phyloP scores from a whole-genome alignment of 768 basidiomycete species.

The Lactarius sanguifluus region DNA sequence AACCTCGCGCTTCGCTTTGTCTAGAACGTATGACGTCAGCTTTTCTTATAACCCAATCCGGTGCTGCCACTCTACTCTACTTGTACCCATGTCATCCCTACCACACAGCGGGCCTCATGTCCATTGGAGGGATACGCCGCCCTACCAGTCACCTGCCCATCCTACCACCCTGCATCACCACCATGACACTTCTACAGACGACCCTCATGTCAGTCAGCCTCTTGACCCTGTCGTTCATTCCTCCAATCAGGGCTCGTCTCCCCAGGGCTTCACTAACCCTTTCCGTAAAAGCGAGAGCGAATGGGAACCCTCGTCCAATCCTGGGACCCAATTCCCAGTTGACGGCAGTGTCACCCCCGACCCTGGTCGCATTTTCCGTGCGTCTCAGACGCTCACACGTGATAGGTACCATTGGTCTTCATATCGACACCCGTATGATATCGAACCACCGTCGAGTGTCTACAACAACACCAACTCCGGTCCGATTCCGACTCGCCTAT shows the following conservation, averaged over 20 bases:
- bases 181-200: neutral
- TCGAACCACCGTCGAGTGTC: conserved; percentile 49
- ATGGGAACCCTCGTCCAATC: conserved; percentile 3
- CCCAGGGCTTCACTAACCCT: conserved; percentile 25
- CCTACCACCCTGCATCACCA: neutral
- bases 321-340: conserved; percentile 13
- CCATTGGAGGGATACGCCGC: conserved; percentile 9
- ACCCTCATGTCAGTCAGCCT: neutral
- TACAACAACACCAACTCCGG: conserved; percentile 34
- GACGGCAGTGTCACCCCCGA: conserved; percentile 17
- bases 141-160: neutral
- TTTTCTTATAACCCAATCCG: neutral
- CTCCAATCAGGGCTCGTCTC: conserved; percentile 9
- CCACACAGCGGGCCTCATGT: conserved; percentile 13
- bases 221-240: neutral
- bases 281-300: conserved; percentile 8
- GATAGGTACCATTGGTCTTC: conserved; percentile 51
- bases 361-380: conserved; percentile 1
- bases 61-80: no score
- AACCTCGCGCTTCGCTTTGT: conserved; percentile 56
- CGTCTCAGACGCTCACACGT: conserved; percentile 24
- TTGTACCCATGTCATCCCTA: neutral
- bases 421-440: conserved; percentile 61
- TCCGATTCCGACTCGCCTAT: conserved; percentile 25
- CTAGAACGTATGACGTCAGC: conserved; percentile 18